A percentile compares a stretch with the other conserved stretches of the same genome.
These are phyloP conservation scores for Aspergillus clavatus DNA, from an alignment of 2,329 filamentous ascomycete species.

Conservation along the genomic window DNA sequence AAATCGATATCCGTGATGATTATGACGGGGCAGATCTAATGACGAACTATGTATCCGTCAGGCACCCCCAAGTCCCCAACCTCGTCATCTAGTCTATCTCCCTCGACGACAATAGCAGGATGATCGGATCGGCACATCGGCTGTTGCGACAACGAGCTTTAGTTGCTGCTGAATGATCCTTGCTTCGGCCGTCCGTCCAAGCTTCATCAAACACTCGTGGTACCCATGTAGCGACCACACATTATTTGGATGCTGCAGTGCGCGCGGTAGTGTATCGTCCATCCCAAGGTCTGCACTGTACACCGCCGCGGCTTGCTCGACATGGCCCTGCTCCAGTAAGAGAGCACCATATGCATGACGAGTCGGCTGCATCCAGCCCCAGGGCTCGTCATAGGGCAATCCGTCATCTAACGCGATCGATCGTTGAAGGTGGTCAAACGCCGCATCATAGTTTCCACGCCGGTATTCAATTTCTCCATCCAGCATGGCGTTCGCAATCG, in stretches of 20 bases:
- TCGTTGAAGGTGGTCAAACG: conserved; percentile 55
- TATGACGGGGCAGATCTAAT: not conserved
- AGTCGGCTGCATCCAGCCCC: conserved; percentile 74
- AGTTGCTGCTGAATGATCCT: conserved; percentile 48
- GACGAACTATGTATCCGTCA: too few species aligned
- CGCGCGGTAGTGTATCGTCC: conserved; percentile 56
- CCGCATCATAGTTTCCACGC: conserved; percentile 51
- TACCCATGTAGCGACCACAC: conserved; percentile 72
- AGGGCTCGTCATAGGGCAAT: conserved; percentile 68
- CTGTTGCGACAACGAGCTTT: conserved; percentile 49
- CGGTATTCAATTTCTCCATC: conserved; percentile 71
- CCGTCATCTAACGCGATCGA: conserved; percentile 58
- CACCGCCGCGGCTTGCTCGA: conserved; percentile 52
- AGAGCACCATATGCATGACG: conserved; percentile 67
- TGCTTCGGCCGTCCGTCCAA: conserved; percentile 49
- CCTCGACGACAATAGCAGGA: conserved; percentile 54
- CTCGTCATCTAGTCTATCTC: not conserved
- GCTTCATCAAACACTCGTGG: conserved; percentile 60
- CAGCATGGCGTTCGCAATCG: conserved; percentile 60
- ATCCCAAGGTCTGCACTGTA: conserved; percentile 61
- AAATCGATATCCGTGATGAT: not conserved
- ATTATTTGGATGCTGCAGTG: conserved; percentile 65
- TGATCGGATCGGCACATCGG: conserved; percentile 55
- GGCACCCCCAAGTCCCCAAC: too few species aligned
- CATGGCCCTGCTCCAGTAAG: conserved; percentile 60